Evolutionary conservation across 2,329 filamentous ascomycete species (phyloP).

Genomic region (Coniella lustricola): DNA sequence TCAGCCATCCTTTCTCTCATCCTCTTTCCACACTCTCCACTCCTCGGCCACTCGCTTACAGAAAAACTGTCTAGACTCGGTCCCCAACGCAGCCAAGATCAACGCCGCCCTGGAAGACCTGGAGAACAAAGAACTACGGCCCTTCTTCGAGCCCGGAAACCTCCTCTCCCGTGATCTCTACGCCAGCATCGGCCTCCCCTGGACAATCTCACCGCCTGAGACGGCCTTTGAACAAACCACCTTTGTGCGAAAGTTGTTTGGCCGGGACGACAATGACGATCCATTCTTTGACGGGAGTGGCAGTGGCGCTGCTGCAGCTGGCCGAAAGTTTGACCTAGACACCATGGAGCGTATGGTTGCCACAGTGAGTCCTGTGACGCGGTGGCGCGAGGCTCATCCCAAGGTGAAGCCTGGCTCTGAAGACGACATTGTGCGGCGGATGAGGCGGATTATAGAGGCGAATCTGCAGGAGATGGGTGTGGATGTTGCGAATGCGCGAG

Average conservation of each 20-base stretch:
- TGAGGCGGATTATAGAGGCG: slow-evolving; percentile 22
- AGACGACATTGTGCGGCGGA: slow-evolving; percentile 28
- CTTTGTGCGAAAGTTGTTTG: slow-evolving; percentile 39
- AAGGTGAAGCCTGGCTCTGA: slow-evolving; percentile 32
- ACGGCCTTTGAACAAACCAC: slow-evolving; percentile 31
- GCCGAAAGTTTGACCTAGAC: slow-evolving; percentile 21
- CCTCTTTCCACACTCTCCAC: too few species aligned
- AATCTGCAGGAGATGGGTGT: slow-evolving; percentile 28
- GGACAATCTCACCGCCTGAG: slow-evolving; percentile 31
- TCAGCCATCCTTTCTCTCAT: too few species aligned
- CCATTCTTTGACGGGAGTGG: slow-evolving; percentile 23
- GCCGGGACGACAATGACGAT: slow-evolving; percentile 17
- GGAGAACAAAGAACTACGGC: slow-evolving; percentile 28
- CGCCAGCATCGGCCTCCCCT: slow-evolving; percentile 39
- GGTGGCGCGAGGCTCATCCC: slow-evolving; percentile 40
- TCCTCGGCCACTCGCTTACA: neutral
- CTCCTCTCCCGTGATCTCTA: slow-evolving; percentile 33
- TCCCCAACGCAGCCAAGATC: slow-evolving; percentile 34
- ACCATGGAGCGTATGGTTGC: slow-evolving; percentile 29
- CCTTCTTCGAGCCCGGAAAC: slow-evolving; percentile 37
- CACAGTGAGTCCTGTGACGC: slow-evolving; percentile 32
- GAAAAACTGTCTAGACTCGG: slow-evolving; percentile 13
- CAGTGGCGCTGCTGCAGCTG: too few species aligned
- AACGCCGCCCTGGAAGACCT: slow-evolving; percentile 33
- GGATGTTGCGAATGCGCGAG: slow-evolving; percentile 25